Evolutionary conservation across 2,329 filamentous ascomycete genomes (phyloP), one percentile per base, ranked within the genome.

Genomic region (Penicillium expansum): DNA sequence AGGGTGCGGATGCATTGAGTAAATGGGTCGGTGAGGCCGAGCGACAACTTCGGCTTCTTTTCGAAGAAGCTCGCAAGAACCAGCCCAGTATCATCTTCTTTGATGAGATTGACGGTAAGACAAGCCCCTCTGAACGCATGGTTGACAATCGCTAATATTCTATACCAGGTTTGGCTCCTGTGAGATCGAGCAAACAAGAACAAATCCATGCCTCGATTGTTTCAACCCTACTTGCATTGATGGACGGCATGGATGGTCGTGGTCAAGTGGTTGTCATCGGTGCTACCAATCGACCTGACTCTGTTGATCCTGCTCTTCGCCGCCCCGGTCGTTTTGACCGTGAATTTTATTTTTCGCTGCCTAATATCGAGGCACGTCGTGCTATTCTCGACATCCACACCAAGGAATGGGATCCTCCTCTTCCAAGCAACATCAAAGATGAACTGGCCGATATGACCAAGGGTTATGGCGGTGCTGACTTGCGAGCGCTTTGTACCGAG

Each of bases 71-170:
- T 16, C 85, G 93, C 60, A 94, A 92, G 73, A 97, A 89, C 1
- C 94, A 99, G 69, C 94, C 94, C 0, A 97, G 93, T 73, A 99
- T 99, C 75, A 99, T 99, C 73, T 99, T 99, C 79, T 97, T 99
- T 67, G 94, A 99, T 72, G 94, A 99, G 74, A 99, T 99, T 65
- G 94, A 99, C 76, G 94, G 94, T 79, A 67, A 69, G 73, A 55
- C 33, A 18, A 52, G 35, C 42, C 14, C 9, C 38, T 6, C 30
- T 18, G 20, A 48, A n/a, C 8, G 8, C 10, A 11, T 33, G 24
- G 38, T 29, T 53, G 11, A n/a, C 33, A 30, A 30, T 32, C 11
- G 27, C 62, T 66, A 59, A 67, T 43, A 9, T 24, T 33, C 44
- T 48, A 10, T 18, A n/a, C 16, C 58, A 80, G 77, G 78, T 54